Conservation (phyloP, 805 yeast genomes). For the Nakazawaea wickerhamii region DNA sequence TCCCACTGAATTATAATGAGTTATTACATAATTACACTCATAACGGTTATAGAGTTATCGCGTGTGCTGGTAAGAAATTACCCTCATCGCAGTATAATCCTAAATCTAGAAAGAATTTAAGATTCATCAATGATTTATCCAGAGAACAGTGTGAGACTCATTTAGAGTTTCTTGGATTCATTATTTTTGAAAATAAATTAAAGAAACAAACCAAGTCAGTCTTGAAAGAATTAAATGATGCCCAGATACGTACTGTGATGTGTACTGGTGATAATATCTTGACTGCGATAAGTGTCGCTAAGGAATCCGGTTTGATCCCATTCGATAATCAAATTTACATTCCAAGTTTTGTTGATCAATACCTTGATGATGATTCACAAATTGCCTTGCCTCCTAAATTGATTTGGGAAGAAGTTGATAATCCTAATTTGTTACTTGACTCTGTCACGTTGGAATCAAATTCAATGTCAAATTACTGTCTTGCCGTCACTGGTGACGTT, state of each 20-base stretch:
- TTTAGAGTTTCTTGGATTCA: constrained; percentile 77
- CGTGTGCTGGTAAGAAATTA: constrained; percentile 65
- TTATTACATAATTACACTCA: constrained; percentile 82
- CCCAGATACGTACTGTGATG: constrained; percentile 82
- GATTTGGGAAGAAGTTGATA: constrained; percentile 66
- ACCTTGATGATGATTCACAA: constrained; percentile 4
- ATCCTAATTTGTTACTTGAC: constrained; percentile 55
- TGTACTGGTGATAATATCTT: constrained; percentile 96
- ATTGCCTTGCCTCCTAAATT: constrained; percentile 17
- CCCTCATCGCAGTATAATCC: constrained; percentile 18
- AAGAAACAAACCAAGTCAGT: constrained; percentile 64
- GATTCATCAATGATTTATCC: constrained; percentile 41
- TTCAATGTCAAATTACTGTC: constrained; percentile 38
- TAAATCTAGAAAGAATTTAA: constrained; percentile 35
- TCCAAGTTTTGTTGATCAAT: constrained; percentile 47
- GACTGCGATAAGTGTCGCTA: constrained; percentile 91
- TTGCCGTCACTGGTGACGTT: constrained; percentile 92
- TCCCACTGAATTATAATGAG: constrained; percentile 74
- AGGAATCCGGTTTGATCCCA: constrained; percentile 68
- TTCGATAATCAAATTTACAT: constrained; percentile 45
- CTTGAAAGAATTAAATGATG: constrained; percentile 52
- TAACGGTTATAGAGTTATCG: constrained; percentile 91
- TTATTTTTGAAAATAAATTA: constrained; percentile 86
- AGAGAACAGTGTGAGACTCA: constrained; percentile 68
- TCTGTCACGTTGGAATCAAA: constrained; percentile 53